Conservation (phyloP, 2,329 filamentous ascomycete genomes). For the Parasarocladium wereldwijsianum region DNA sequence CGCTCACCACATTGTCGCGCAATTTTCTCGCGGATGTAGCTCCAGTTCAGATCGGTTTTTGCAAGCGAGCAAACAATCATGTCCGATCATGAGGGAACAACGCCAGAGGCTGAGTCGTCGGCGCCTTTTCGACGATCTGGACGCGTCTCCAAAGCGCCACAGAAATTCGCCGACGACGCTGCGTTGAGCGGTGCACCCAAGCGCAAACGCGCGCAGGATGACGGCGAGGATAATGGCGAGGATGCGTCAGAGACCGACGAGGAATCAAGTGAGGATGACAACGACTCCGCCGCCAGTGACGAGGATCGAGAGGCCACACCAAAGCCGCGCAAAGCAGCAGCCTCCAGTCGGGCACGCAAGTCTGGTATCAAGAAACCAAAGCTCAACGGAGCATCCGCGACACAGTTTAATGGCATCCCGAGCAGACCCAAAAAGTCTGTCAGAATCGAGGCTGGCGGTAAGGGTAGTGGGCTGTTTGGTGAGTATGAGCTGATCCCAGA, state of each 20-base stretch:
- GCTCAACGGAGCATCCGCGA: slow-evolving; percentile 33
- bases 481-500: slow-evolving; percentile 6
- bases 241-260: slow-evolving; percentile 35
- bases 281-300: slow-evolving; percentile 16
- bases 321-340: slow-evolving; percentile 15
- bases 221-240: slow-evolving; percentile 25
- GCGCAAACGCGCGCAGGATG: slow-evolving; percentile 40
- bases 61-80: slow-evolving; percentile 18
- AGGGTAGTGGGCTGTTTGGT: slow-evolving; percentile 43
- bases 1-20: too few relatives aligned
- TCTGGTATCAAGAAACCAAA: slow-evolving; percentile 50
- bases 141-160: slow-evolving; percentile 47
- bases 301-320: slow-evolving; percentile 9
- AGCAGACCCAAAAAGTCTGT: slow-evolving; percentile 42
- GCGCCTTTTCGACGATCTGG: slow-evolving; percentile 48
- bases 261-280: slow-evolving; percentile 26
- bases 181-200: slow-evolving; percentile 29
- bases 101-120: slow-evolving; percentile 33
- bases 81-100: slow-evolving; percentile 39
- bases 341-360: slow-evolving; percentile 31
- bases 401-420: slow-evolving; percentile 28
- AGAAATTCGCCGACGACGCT: slow-evolving; percentile 42
- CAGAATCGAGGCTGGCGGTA: slow-evolving; percentile 33
- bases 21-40: too few relatives aligned
- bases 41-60: too few relatives aligned